Base-by-base conservation (phyloP, 768 basidiomycete species). In the Pleurotus citrinopileatus region DNA sequence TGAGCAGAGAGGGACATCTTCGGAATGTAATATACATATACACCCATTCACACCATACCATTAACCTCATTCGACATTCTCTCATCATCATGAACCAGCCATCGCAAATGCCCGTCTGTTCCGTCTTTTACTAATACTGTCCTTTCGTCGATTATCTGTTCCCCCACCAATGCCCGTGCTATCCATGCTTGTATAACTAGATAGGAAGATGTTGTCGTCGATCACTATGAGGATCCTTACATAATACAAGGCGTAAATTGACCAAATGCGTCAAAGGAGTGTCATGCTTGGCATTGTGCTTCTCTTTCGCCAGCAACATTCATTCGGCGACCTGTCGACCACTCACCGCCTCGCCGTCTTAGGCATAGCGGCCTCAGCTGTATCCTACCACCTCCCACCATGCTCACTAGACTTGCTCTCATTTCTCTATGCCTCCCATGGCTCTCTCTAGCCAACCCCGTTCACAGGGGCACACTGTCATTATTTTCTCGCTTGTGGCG, bases 341-440 rank as follows among this genome's bases (percentile, higher is more conserved):
- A 19, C 13, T 51, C n/a, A n/a, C 48, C 34, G 32, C n/a, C 20
- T 36, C 48, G 48, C 60, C 60, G 12, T 52, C 46, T 25, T 52
- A 13, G n/a, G 20, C 48, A 32, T 26, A 13, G 48, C 29, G 48
- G 34, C 25, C 26, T 36, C 45, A 47, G 45, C n/a, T 47, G 12
- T 47, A 10, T 28, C 45, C n/a, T 12, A 13, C 29, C 26, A 26
- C 4, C 38, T 40, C 29, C 29, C 51, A 59, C 37, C 26, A 36
- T 58, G 44, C 34, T 44, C 13, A 17, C 42, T 19, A 34, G 48
- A 37, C 47, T 62, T 42, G 53, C 60, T 42, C 55, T 61, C 25
- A 47, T 62, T 29, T 54, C 63, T 32, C 55, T 63, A 26, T 62
- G 59, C 44, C 52, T 61, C 19, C 63, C 61, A n/a, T 57, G 60